These are phyloP conservation scores for Aspergillus hiratsukae DNA, from an alignment of 2,329 filamentous ascomycete genomes.

Conservation along the genomic window DNA sequence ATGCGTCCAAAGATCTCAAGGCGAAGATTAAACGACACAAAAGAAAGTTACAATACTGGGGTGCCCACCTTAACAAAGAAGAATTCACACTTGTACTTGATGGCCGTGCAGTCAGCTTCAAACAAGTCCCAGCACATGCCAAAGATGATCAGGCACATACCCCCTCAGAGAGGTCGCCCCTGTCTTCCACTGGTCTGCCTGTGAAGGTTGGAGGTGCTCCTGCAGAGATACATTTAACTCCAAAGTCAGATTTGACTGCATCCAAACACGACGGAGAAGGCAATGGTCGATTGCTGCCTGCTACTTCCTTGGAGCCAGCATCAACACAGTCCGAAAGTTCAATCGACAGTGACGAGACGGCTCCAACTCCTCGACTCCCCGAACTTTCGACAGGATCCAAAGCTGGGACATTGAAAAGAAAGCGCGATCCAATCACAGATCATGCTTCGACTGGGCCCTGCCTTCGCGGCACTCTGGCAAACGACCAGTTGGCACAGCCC, in stretches of 20 bases:
- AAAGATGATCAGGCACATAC: neutral
- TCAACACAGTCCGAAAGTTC: constrained; percentile 16
- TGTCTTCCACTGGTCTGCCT: neutral
- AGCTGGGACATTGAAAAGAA: constrained; percentile 20
- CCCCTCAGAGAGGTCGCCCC: neutral
- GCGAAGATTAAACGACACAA: constrained; percentile 31
- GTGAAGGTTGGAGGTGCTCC: neutral
- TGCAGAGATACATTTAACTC: neutral
- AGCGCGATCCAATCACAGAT: constrained; percentile 5
- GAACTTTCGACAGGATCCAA: constrained; percentile 2
- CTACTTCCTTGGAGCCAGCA: constrained; percentile 4
- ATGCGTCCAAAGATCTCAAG: constrained; percentile 26
- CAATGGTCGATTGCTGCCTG: neutral
- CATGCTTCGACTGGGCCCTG: neutral
- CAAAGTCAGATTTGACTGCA: neutral
- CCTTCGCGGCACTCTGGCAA: neutral
- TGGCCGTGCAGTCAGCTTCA: constrained; percentile 25
- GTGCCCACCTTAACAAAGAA: constrained; percentile 23
- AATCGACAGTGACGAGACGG: constrained; percentile 1
- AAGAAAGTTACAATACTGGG: constrained; percentile 28
- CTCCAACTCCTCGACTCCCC: neutral
- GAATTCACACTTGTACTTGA: constrained; percentile 27
- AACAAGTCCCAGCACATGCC: constrained; percentile 13
- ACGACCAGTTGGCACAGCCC: constrained; percentile 12
- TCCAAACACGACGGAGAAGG: neutral